These are phyloP conservation scores for Piloderma croceum DNA, from an alignment of 768 basidiomycete genomes.

Conservation along the genomic window DNA sequence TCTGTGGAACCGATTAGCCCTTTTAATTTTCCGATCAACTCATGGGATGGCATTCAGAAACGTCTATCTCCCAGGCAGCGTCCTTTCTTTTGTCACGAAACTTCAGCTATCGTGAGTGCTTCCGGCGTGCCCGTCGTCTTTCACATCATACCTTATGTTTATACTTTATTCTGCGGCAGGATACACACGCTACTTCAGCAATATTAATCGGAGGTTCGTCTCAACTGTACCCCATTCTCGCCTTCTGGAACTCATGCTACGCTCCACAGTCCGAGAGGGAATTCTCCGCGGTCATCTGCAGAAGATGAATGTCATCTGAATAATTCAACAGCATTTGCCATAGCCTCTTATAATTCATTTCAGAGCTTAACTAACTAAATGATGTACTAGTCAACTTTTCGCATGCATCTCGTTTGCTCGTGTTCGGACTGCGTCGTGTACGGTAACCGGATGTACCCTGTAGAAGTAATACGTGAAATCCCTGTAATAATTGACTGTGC, in stretches of 20 bases:
- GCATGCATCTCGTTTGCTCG: too few relatives aligned
- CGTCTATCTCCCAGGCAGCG: conserved; percentile 51
- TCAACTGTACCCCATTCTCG: background rate
- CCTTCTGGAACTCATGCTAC: background rate
- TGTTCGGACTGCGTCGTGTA: too few relatives aligned
- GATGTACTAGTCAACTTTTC: too few relatives aligned
- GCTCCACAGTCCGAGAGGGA: conserved; percentile 32
- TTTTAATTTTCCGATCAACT: background rate
- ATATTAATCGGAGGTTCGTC: conserved; percentile 29
- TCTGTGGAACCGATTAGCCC: conserved; percentile 25
- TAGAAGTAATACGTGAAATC: too few relatives aligned
- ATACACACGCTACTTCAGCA: conserved; percentile 32
- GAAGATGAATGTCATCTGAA: conserved; percentile 26
- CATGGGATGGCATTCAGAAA: conserved; percentile 31
- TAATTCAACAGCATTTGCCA: too few relatives aligned
- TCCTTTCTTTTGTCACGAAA: conserved; percentile 63
- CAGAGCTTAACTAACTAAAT: too few relatives aligned
- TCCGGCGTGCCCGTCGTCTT: too few relatives aligned
- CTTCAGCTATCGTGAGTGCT: conserved; percentile 66
- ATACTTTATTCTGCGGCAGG: too few relatives aligned
- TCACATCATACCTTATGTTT: too few relatives aligned
- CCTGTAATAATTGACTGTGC: too few relatives aligned
- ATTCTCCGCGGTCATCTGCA: conserved; percentile 29
- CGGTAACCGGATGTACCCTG: too few relatives aligned
- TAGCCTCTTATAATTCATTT: too few relatives aligned